Evolutionary conservation across 2,329 filamentous ascomycete species (phyloP), one percentile per base, ranked within the genome.

Genomic region (Xylogone sp.): DNA sequence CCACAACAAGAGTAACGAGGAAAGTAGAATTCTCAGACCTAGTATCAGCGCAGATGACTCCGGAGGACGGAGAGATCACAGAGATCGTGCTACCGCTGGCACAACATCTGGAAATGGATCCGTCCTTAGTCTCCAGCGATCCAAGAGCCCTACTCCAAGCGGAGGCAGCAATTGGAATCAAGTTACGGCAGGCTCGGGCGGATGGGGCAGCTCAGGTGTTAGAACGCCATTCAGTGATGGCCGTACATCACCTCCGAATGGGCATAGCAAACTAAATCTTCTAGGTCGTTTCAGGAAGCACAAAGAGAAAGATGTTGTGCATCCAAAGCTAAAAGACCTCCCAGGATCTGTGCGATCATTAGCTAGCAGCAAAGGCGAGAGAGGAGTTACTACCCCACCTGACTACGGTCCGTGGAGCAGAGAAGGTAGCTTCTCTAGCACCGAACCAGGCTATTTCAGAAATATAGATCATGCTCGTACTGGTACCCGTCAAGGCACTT

Each of bases 131-230:
- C 53, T 62, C n/a, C 79, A 73, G 59, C 85, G 91, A 58, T 84
- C 89, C 12, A 82, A 88, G 54, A 96, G 92, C 68, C 90, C 92
- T 21, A 89, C 90, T 1, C 88, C 91, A 7, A 94, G 89, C 68
- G 75, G 81, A 42, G 81, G 80, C 59, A 90, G 86, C 63, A 78
- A 74, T 20, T 72, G 73, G 69, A 80, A 69, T 65, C 58, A 56
- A 46, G 45, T 48, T 24, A 57, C 59, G 3, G 50, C 56, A 51
- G 43, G 47, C 45, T 9, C 43, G 53, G n/a, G 42, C 42, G 7
- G 58, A 58, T n/a, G 42, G 42, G 18, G 18, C n/a, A 29, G 34
- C 34, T 18, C 34, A 39, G 34, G 34, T 16, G 34, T 39, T 7
- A 18, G 12, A 18, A 34, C 21, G n/a, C 34, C 34, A 39, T 39